Base-by-base conservation (phyloP, 2,329 filamentous ascomycete species). In the Neophaeococcomyces aloes region DNA sequence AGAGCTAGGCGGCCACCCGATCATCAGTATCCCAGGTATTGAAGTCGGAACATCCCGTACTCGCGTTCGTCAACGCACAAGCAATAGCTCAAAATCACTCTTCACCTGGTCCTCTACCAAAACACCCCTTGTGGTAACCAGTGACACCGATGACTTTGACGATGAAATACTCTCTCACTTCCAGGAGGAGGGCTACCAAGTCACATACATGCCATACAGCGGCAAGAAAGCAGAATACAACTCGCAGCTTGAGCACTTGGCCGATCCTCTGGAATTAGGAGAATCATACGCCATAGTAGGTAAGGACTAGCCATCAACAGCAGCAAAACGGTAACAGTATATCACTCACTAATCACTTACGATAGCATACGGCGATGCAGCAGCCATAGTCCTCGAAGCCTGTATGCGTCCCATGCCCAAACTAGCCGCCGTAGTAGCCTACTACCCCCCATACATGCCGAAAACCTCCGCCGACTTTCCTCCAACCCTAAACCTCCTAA, bases 251-350 rank as follows among this genome's bases (percentile, higher is more conserved):
- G 68, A 71, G 48, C 60, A 63, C 14, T 59, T 75, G 29, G 71
- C 71, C 40, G 72, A 77, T 31, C 65, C 66, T 7, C 65, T 79
- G 29, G 74, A 76, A 2, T 63, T 69, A 1, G 67, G 67, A n/a
- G 76, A 78, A 57, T 70, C 72, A 46, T 82, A 78, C 59, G 77
- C 71, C 3, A 72, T 81, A 51, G 69, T 81, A 58, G 75, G 76
- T 79, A 67, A 46, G 60, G n/a, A n/a, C n/a, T n/a, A n/a, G n/a
- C n/a, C n/a, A n/a, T n/a, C n/a, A n/a, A n/a, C n/a, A n/a, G n/a
- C n/a, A n/a, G n/a, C n/a, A n/a, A n/a, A n/a, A n/a, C n/a, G n/a
- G n/a, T n/a, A n/a, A n/a, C n/a, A n/a, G n/a, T n/a, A n/a, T n/a
- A n/a, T n/a, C n/a, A n/a, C n/a, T n/a, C n/a, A n/a, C n/a, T n/a